Base-by-base conservation (phyloP, 208 protist species). In the Crithidia mellificae region DNA sequence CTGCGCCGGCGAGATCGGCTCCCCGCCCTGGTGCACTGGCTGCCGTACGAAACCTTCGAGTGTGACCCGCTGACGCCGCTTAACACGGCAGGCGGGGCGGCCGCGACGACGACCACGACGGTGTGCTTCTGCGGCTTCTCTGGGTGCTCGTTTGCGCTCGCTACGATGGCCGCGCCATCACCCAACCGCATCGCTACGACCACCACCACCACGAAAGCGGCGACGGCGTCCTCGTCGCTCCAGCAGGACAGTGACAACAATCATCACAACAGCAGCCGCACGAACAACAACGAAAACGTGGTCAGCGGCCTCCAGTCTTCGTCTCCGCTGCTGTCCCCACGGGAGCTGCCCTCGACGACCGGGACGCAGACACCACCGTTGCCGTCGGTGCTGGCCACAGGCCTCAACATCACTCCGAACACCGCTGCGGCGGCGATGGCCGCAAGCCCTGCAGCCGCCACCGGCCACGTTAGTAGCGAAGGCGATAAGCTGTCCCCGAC, bases 21-120 rank as follows among this genome's bases (percentile, higher is more conserved):
- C 6, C 36, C 34, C 15, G 30, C 29, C 36, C 25, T 25, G 22
- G 49, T 76, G 22, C 62, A 53, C 22, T 76, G 70, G 70, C 0
- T 54, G 25, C 70, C 70, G 11, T 76, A 47, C 39, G 70, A 76
- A 46, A 59, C 36, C 5, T 32, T n/a, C 49, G 63, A 76, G 34
- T 66, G 39, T 8, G 70, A 69, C 8, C 6, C 34, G 17, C 7
- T 22, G 25, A 22, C 63, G 19, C 19, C 49, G 4, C 38, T 34
- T 2, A 24, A 20, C 9, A 17, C 6, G 11, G 32, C 41, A 7
- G n/a, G n/a, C n/a, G n/a, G n/a, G n/a, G n/a, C n/a, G n/a, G n/a
- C n/a, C 7, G 11, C 34, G 34, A 11, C 34, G 34, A 11, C 34
- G 34, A 38, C 34, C 34, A 25, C 30, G 17, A 24, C 61, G 29